Conservation (phyloP, 768 basidiomycete species). For the Agrocybe pediades region DNA sequence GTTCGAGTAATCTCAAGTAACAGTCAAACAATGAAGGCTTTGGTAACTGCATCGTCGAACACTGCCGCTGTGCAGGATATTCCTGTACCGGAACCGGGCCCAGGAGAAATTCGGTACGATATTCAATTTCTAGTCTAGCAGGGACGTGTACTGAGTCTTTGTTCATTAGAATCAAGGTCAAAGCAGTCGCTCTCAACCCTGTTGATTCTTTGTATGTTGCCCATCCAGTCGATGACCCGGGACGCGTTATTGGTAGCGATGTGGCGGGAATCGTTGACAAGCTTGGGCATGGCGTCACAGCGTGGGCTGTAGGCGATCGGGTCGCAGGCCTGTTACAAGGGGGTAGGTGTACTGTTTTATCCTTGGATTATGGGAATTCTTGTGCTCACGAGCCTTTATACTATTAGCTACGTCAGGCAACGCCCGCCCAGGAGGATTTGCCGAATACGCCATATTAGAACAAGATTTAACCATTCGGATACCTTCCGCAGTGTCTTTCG, state of each 20-base stretch:
- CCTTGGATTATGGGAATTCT: background rate
- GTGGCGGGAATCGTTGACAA: constrained; percentile 34
- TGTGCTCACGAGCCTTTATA: background rate
- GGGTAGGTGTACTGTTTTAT: constrained; percentile 17
- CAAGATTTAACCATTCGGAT: constrained; percentile 31
- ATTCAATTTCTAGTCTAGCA: background rate
- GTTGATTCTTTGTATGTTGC: constrained; percentile 32
- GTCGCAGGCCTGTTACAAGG: constrained; percentile 35
- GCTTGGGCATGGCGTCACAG: constrained; percentile 27
- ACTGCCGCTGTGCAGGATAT: constrained; percentile 29
- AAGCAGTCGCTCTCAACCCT: constrained; percentile 34
- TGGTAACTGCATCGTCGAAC: constrained; percentile 27
- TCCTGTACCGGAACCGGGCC: constrained; percentile 26
- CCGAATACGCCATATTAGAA: constrained; percentile 34
- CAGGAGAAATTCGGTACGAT: constrained; percentile 31
- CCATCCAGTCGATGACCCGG: constrained; percentile 25
- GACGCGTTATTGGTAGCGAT: constrained; percentile 36
- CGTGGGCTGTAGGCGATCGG: constrained; percentile 32
- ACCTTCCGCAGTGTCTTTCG: constrained; percentile 26
- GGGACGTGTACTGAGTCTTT: background rate
- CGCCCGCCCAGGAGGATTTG: constrained; percentile 33
- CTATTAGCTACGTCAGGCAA: constrained; percentile 31
- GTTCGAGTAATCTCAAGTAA: background rate
- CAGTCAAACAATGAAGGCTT: constrained; percentile 26
- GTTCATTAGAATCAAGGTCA: constrained; percentile 27